These are phyloP conservation scores for Penicillium sp. DNA, from an alignment of 2,329 filamentous ascomycete species.

Conservation along the genomic window DNA sequence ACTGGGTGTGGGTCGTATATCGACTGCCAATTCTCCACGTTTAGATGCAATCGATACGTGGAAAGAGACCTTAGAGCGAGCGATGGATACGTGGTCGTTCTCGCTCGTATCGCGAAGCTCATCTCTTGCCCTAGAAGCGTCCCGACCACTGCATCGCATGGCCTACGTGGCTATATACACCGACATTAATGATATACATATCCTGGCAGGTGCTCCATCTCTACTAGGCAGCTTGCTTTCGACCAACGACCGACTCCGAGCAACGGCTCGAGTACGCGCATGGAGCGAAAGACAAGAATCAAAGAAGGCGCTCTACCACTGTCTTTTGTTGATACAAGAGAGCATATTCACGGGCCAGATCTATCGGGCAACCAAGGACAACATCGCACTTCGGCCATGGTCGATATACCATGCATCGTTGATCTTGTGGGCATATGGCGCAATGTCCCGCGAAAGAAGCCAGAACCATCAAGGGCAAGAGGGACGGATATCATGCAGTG, in stretches of 20 bases:
- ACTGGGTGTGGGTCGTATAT: constrained; percentile 18
- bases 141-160: constrained; percentile 22
- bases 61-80: constrained; percentile 24
- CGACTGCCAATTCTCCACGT: constrained; percentile 11
- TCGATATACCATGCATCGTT: constrained; percentile 23
- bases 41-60: constrained; percentile 19
- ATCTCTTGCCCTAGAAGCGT: constrained; percentile 22
- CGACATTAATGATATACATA: constrained; percentile 26
- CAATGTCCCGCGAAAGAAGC: constrained; percentile 15
- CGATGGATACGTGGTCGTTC: constrained; percentile 27
- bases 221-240: constrained; percentile 19
- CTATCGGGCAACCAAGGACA: constrained; percentile 21
- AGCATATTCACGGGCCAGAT: constrained; percentile 21
- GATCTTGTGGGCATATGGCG: constrained; percentile 24
- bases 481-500: constrained; percentile 8
- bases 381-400: constrained; percentile 23
- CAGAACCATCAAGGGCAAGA: neutral
- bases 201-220: constrained; percentile 23
- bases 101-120: constrained; percentile 22
- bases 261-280: constrained; percentile 18
- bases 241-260: constrained; percentile 18
- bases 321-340: constrained; percentile 23
- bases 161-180: constrained; percentile 25
- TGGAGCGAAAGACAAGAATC: constrained; percentile 20
- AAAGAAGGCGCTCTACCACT: constrained; percentile 23